A percentile compares a stretch with the other conserved stretches of the same genome.
Conservation (phyloP, 2,329 filamentous ascomycete species). For the Penicillium sp. region DNA sequence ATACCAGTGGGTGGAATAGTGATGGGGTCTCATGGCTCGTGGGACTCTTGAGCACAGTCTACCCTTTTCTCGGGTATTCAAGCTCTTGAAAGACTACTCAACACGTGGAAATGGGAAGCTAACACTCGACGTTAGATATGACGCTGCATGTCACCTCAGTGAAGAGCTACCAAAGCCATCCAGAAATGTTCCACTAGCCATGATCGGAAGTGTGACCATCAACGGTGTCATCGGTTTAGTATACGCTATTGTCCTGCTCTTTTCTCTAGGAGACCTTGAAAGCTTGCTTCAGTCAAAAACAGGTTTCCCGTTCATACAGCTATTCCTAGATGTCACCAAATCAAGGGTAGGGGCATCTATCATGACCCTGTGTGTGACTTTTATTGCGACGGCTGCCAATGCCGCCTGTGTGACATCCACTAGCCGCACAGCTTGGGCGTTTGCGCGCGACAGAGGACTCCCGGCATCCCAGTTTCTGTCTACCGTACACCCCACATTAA, state of each 20-base stretch:
- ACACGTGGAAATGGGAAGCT: neutral
- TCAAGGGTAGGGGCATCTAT: conserved; percentile 16
- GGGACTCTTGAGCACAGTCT: conserved; percentile 19
- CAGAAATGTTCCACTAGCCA: conserved; percentile 34
- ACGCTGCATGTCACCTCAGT: conserved; percentile 45
- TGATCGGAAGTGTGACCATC: conserved; percentile 36
- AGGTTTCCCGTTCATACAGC: conserved; percentile 49
- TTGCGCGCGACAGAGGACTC: conserved; percentile 53
- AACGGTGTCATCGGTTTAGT: conserved; percentile 51
- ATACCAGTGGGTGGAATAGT: conserved; percentile 21
- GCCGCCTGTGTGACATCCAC: conserved; percentile 21
- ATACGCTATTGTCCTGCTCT: conserved; percentile 48
- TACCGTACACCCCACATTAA: conserved; percentile 41
- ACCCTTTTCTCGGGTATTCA: conserved; percentile 21
- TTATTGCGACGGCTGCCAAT: conserved; percentile 20
- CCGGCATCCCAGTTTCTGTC: conserved; percentile 46
- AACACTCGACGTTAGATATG: conserved; percentile 24
- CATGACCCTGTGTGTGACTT: conserved; percentile 13
- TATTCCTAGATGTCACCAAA: conserved; percentile 28
- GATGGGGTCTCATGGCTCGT: conserved; percentile 23
- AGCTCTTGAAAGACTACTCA: neutral
- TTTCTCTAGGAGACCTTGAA: conserved; percentile 44
- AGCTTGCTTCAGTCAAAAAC: conserved; percentile 42
- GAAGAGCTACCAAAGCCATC: conserved; percentile 36
- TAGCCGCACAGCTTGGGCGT: conserved; percentile 46